Percentiles rank a stretch among this genome's conserved stretches.
Evolutionary conservation across 2,329 filamentous ascomycete species (phyloP).

Genomic region (Epichloe hybrida): DNA sequence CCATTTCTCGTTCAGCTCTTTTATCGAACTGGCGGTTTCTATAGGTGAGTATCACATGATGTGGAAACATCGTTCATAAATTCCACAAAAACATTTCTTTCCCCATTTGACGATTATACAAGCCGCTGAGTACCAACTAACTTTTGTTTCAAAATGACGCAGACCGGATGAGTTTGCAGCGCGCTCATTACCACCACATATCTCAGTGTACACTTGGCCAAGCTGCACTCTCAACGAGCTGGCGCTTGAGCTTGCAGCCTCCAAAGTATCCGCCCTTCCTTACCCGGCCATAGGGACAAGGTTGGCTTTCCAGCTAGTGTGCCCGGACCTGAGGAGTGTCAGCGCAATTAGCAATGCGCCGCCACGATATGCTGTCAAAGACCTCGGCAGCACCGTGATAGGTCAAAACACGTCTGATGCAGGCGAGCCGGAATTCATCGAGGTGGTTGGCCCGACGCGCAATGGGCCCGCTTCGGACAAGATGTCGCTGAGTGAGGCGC

Average conservation of each 20-base stretch:
- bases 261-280: slow-evolving; percentile 54
- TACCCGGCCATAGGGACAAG: slow-evolving; percentile 66
- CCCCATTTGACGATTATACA: too few relatives aligned
- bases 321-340: slow-evolving; percentile 50
- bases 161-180: slow-evolving; percentile 60
- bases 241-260: slow-evolving; percentile 57
- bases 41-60: slow-evolving; percentile 36
- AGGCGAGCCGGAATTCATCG: slow-evolving; percentile 25
- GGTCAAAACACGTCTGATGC: slow-evolving; percentile 41
- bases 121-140: too few relatives aligned
- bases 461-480: slow-evolving; percentile 50
- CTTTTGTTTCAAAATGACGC: neutral
- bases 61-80: neutral
- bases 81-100: too few relatives aligned
- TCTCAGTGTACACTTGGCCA: slow-evolving; percentile 78
- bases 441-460: slow-evolving; percentile 18
- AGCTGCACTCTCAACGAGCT: slow-evolving; percentile 72
- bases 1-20: slow-evolving; percentile 81
- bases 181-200: slow-evolving; percentile 45
- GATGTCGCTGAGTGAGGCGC: slow-evolving; percentile 62
- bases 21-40: slow-evolving; percentile 60
- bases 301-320: slow-evolving; percentile 77
- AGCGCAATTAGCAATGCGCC: slow-evolving; percentile 12
- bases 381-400: slow-evolving; percentile 71
- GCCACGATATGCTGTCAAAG: slow-evolving; percentile 59